Percentiles rank a stretch among this genome's conserved stretches.
Evolutionary conservation across 495 filamentous ascomycete genomes (phyloP).

Genomic region (Ascodesmis nigricans): DNA sequence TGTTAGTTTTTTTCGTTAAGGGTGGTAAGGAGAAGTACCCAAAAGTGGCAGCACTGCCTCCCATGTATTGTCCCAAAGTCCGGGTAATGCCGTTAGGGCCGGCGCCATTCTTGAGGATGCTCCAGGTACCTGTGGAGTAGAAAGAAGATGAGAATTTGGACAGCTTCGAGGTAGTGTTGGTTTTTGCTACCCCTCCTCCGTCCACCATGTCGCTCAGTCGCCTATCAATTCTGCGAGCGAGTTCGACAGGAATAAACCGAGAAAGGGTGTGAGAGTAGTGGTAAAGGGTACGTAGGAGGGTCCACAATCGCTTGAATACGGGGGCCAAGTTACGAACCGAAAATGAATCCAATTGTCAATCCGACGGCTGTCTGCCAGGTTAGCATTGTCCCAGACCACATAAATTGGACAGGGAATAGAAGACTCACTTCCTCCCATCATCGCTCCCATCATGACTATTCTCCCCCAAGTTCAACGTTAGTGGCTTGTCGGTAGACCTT

Average conservation of each 20-base stretch:
- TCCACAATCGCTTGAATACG: too few species aligned
- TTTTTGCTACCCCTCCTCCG: neutral
- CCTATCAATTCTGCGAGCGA: too few species aligned
- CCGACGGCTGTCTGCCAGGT: slow-evolving; percentile 48
- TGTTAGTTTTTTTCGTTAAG: slow-evolving; percentile 1
- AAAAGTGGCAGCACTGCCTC: slow-evolving; percentile 88
- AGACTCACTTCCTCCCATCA: slow-evolving; percentile 88
- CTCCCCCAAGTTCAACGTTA: slow-evolving; percentile 23
- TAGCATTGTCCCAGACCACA: slow-evolving; percentile 2
- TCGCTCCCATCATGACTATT: slow-evolving; percentile 85
- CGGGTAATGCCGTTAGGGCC: slow-evolving; percentile 84
- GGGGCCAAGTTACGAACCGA: slow-evolving; percentile 32
- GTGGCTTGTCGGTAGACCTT: too few species aligned
- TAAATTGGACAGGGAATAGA: slow-evolving; percentile 1
- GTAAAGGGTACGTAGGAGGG: too few species aligned
- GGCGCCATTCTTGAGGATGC: slow-evolving; percentile 81
- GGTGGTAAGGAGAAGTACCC: slow-evolving; percentile 35
- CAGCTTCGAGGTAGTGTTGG: neutral
- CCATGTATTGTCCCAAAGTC: slow-evolving; percentile 89
- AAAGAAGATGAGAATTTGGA: neutral
- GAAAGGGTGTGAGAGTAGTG: too few species aligned
- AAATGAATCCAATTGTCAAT: slow-evolving; percentile 90
- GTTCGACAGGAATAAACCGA: neutral
- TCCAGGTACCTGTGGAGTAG: slow-evolving; percentile 46
- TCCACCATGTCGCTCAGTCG: too few species aligned